A percentile compares a stretch with the other conserved stretches of the same genome.
These are phyloP conservation scores for Aspergillus bombycis DNA, from an alignment of 2,329 filamentous ascomycete species.

Conservation along the genomic window DNA sequence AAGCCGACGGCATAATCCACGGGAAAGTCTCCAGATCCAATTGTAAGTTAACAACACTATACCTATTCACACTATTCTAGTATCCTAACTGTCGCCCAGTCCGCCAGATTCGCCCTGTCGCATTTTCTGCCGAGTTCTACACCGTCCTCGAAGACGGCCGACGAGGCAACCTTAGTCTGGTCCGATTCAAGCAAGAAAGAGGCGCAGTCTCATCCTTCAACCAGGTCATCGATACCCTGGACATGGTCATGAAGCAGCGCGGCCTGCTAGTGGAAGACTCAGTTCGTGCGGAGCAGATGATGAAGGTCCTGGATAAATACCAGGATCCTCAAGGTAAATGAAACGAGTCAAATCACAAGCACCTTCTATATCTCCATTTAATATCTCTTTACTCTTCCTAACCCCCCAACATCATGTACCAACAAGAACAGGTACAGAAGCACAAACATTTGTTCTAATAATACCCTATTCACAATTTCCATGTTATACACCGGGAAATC, in stretches of 20 bases:
- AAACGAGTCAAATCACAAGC: neutral
- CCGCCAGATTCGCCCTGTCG: constrained; percentile 81
- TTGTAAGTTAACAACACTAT: constrained; percentile 60
- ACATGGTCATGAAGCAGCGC: constrained; percentile 67
- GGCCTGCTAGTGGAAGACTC: constrained; percentile 70
- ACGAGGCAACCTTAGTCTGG: constrained; percentile 74
- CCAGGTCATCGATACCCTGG: constrained; percentile 76
- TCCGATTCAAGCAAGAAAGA: constrained; percentile 84
- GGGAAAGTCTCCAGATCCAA: constrained; percentile 76
- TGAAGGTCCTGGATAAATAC: constrained; percentile 37
- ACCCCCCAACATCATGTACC: neutral
- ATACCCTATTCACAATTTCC: neutral
- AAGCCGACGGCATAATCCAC: constrained; percentile 76
- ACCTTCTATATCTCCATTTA: neutral
- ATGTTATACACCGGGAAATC: neutral
- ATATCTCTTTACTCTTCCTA: neutral
- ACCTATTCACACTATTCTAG: constrained; percentile 3
- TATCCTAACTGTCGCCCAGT: constrained; percentile 52
- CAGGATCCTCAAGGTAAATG: constrained; percentile 16
- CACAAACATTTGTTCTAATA: neutral
- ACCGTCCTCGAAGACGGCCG: constrained; percentile 84
- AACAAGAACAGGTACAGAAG: neutral
- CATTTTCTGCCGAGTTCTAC: constrained; percentile 84
- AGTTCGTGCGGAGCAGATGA: constrained; percentile 71
- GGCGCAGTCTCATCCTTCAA: constrained; percentile 92